A percentile compares a stretch with the other conserved stretches of the same genome.
These are phyloP conservation scores for Salix koriyanagi DNA, from an alignment of 345 rosid species.

Conservation along the genomic window DNA sequence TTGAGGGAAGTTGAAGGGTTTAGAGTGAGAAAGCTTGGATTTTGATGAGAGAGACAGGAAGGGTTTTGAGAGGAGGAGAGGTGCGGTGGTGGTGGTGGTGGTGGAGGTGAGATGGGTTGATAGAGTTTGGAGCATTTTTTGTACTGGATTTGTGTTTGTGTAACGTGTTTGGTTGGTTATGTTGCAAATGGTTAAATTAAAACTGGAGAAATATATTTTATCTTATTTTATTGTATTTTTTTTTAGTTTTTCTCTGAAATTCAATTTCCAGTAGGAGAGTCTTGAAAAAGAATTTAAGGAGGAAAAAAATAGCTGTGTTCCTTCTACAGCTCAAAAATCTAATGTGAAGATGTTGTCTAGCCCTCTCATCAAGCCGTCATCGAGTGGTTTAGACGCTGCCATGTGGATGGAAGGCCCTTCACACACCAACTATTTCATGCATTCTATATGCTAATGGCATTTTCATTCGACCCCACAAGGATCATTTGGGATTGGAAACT, in stretches of 20 bases:
- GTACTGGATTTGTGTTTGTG: not conserved
- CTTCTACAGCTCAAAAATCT: too few species aligned
- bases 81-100: conserved; percentile 1
- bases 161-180: not conserved
- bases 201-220: not conserved
- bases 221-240: not conserved
- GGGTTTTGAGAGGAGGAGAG: conserved; percentile 13
- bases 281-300: too few species aligned
- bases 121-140: conserved; percentile 12
- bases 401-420: not conserved
- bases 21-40: conserved; percentile 10
- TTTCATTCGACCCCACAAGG: not conserved
- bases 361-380: not conserved
- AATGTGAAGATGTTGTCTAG: not conserved
- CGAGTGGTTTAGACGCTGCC: not conserved
- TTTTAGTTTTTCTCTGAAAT: not conserved
- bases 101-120: not conserved
- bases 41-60: conserved; percentile 1
- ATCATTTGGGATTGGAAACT: not conserved
- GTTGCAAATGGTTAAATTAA: not conserved
- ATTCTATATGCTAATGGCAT: not conserved
- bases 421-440: not conserved
- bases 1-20: conserved; percentile 2
- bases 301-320: too few species aligned
- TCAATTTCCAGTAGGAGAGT: not conserved